Percentiles rank a stretch among this genome's conserved stretches.
Evolutionary conservation across 441 rosid genomes (phyloP).

Genomic region (Breynia disticha): DNA sequence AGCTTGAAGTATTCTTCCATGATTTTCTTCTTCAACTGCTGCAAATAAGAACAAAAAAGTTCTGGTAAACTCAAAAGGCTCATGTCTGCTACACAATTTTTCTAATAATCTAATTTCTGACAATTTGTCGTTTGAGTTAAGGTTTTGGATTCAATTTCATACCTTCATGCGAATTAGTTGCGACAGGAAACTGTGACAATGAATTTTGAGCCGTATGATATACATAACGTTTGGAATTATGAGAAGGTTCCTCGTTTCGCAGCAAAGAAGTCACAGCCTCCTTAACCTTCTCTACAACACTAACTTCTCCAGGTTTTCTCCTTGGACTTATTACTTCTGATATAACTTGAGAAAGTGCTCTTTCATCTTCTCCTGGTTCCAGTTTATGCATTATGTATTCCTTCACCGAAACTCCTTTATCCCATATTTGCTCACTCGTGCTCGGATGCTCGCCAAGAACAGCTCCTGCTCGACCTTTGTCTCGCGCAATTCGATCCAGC

Average conservation of each 20-base stretch:
- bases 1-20: slow-evolving; percentile 56
- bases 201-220: slow-evolving; percentile 26
- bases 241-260: slow-evolving; percentile 20
- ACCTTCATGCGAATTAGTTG: slow-evolving; percentile 44
- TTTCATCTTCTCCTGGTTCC: slow-evolving; percentile 80
- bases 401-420: slow-evolving; percentile 85
- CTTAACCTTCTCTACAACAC: slow-evolving; percentile 40
- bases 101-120: no score
- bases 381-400: slow-evolving; percentile 57
- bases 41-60: slow-evolving; percentile 8
- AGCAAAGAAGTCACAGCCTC: slow-evolving; percentile 49
- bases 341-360: slow-evolving; percentile 63
- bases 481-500: not conserved
- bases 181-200: slow-evolving; percentile 22
- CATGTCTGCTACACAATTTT: no score
- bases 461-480: slow-evolving; percentile 5
- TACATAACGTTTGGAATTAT: slow-evolving; percentile 14
- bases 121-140: no score
- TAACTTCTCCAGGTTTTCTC: slow-evolving; percentile 28
- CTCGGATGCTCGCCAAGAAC: not conserved
- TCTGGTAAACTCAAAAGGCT: no score
- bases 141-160: slow-evolving; percentile 8
- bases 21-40: slow-evolving; percentile 46
- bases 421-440: slow-evolving; percentile 33
- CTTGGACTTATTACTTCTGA: slow-evolving; percentile 61